A percentile compares a stretch with the other conserved stretches of the same genome.
These are phyloP conservation scores for Babesia caballi DNA, from an alignment of 169 alveolate species.

Conservation along the genomic window DNA sequence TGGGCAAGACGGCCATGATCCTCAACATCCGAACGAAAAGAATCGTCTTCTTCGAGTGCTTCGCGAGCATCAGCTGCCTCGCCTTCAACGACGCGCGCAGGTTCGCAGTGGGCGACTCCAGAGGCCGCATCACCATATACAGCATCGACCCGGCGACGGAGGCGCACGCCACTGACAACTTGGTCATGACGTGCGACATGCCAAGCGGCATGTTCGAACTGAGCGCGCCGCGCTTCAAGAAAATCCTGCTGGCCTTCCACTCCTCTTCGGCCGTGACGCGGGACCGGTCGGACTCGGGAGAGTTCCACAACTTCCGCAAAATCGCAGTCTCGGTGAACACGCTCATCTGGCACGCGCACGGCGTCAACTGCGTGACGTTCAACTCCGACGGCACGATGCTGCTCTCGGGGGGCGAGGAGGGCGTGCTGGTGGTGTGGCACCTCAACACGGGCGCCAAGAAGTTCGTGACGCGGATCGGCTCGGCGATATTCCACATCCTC, in stretches of 20 bases:
- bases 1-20: conserved; percentile 30
- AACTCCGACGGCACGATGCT: conserved; percentile 28
- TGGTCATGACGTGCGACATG: conserved; percentile 21
- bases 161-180: neutral
- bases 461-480: conserved; percentile 53
- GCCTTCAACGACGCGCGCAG: neutral
- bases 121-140: conserved; percentile 35
- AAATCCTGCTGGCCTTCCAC: conserved; percentile 17
- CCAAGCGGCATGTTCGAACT: conserved; percentile 21
- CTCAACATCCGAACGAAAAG: neutral
- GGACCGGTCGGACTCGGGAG: neutral
- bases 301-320: neutral
- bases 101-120: conserved; percentile 51
- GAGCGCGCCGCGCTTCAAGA: conserved; percentile 6
- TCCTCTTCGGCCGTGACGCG: neutral
- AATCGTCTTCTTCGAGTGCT: conserved; percentile 30
- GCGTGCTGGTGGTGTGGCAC: conserved; percentile 62
- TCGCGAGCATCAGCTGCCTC: conserved; percentile 31
- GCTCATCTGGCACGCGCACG: conserved; percentile 65
- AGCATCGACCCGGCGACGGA: conserved; percentile 8
- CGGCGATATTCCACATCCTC: conserved; percentile 51
- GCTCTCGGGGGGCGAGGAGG: conserved; percentile 65
- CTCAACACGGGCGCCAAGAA: conserved; percentile 31
- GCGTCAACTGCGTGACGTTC: conserved; percentile 50
- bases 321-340: neutral